phyloP scores from a whole-genome alignment of 2,329 filamentous ascomycete genomes.

The Fusarium pseudocircinatum region DNA sequence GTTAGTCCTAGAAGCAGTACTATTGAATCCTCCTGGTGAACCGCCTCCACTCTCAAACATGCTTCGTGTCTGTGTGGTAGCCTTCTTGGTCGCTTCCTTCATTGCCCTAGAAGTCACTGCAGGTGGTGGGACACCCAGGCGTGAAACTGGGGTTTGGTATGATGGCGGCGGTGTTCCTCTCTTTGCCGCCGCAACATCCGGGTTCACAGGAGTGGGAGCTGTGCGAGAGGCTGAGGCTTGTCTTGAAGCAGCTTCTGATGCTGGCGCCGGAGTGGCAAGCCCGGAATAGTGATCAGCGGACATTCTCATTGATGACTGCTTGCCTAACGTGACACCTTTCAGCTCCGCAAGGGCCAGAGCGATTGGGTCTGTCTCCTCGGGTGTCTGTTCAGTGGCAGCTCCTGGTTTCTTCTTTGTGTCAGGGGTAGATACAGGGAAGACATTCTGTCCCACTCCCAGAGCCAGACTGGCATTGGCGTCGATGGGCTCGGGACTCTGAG shows the following conservation, averaged over 20 bases:
- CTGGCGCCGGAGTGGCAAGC: constrained; percentile 82
- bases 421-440: constrained; percentile 89
- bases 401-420: constrained; percentile 62
- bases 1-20: constrained; percentile 41
- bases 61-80: constrained; percentile 81
- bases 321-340: constrained; percentile 80
- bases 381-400: constrained; percentile 47
- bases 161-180: constrained; percentile 86
- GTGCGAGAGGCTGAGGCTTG: constrained; percentile 49
- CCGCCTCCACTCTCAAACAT: constrained; percentile 69
- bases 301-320: constrained; percentile 82
- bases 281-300: constrained; percentile 97
- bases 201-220: constrained; percentile 66
- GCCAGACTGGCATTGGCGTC: constrained; percentile 94
- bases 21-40: constrained; percentile 41
- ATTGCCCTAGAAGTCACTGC: constrained; percentile 94
- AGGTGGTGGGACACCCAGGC: constrained; percentile 87
- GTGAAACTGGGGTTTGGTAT: constrained; percentile 74
- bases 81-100: constrained; percentile 93
- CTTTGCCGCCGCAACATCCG: constrained; percentile 63
- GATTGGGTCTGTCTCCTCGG: constrained; percentile 83
- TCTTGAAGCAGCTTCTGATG: constrained; percentile 47
- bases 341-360: constrained; percentile 91
- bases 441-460: constrained; percentile 93
- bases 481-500: constrained; percentile 81